Conservation (phyloP, 768 basidiomycete species). For the Neoboletus magnificus region DNA sequence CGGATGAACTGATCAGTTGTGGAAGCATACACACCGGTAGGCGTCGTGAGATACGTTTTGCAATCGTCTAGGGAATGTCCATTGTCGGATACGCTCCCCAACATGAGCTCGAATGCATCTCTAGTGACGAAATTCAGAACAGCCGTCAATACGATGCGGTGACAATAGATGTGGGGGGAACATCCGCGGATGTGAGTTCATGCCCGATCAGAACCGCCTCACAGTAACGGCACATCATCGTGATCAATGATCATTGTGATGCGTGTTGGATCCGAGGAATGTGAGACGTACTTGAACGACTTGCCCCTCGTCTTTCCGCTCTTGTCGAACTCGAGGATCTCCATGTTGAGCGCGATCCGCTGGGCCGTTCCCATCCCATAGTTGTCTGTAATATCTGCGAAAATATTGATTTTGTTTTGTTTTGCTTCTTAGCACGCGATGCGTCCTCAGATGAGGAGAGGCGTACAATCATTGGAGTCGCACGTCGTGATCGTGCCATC, state of each 20-base stretch:
- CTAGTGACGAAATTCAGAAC: constrained; percentile 37
- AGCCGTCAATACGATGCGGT: constrained; percentile 12
- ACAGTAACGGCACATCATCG: not conserved
- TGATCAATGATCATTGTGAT: not conserved
- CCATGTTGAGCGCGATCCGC: constrained; percentile 60
- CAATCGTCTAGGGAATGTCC: constrained; percentile 85
- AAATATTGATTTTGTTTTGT: not conserved
- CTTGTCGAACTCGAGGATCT: constrained; percentile 58
- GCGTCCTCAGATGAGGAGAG: not conserved
- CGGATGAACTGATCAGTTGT: not conserved
- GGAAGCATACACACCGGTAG: constrained; percentile 40
- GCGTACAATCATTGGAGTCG: constrained; percentile 92
- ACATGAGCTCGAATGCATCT: constrained; percentile 86
- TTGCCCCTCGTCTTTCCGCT: constrained; percentile 19
- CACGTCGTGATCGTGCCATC: constrained; percentile 91
- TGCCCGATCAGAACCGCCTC: not conserved
- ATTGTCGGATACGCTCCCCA: constrained; percentile 70
- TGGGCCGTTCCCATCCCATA: constrained; percentile 76
- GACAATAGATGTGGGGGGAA: constrained; percentile 6
- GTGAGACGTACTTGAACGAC: constrained; percentile 43
- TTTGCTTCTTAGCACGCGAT: not conserved
- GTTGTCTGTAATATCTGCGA: constrained; percentile 80
- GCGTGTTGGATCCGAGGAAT: too few relatives aligned
- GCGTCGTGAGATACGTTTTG: constrained; percentile 66
- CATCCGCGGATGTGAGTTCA: constrained; percentile 3